phyloP scores from a whole-genome alignment of 2,329 filamentous ascomycete species.

The Cladorrhinum sp. region DNA sequence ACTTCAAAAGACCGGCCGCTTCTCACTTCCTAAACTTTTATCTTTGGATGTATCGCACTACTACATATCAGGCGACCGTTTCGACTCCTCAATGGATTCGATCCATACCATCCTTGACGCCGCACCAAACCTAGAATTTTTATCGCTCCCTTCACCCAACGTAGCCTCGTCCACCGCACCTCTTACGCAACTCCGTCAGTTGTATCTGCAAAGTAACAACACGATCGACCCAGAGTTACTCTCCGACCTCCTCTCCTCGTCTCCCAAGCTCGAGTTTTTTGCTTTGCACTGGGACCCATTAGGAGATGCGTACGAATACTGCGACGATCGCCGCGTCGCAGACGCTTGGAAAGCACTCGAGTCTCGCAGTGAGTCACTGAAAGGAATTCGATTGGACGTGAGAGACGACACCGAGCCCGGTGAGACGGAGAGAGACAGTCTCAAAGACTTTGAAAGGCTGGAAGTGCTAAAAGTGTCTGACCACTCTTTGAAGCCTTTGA shows the following conservation, averaged over 20 bases:
- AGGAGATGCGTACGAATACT: neutral
- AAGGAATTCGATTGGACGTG: neutral
- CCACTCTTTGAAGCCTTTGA: neutral
- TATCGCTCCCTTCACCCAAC: conserved; percentile 3
- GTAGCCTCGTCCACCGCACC: neutral
- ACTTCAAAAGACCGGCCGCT: neutral
- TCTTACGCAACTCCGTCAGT: neutral
- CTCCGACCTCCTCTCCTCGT: neutral
- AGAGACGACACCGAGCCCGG: neutral
- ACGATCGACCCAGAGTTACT: neutral
- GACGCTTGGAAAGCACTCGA: conserved; percentile 5
- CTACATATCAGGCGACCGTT: conserved; percentile 6
- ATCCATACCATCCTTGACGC: neutral
- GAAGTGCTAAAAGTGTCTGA: conserved; percentile 8
- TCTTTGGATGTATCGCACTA: neutral
- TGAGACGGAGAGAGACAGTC: neutral
- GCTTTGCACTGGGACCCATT: conserved; percentile 7
- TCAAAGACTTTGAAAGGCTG: conserved; percentile 11
- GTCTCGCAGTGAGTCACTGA: neutral
- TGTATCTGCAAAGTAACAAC: neutral
- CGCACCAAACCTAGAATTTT: conserved; percentile 2
- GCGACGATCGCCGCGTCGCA: neutral
- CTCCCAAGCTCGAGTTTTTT: conserved; percentile 2
- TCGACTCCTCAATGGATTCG: neutral
- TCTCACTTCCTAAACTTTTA: neutral